A percentile compares a stretch with the other conserved stretches of the same genome.
phyloP scores from a whole-genome alignment of 495 filamentous ascomycete species.

The Gamarada debralockiae region DNA sequence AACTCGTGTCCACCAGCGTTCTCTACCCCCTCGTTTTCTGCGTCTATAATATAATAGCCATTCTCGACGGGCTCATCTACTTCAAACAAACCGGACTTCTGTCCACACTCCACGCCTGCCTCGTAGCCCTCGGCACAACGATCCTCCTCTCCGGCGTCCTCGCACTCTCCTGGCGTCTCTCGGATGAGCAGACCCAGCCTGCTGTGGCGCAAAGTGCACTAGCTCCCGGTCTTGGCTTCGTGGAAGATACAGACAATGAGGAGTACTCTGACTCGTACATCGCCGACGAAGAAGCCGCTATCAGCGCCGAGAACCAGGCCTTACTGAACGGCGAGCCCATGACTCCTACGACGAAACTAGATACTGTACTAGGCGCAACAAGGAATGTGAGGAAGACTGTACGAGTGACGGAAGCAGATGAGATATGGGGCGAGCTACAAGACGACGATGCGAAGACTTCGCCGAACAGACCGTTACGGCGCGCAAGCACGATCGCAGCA shows the following conservation, averaged over 20 bases:
- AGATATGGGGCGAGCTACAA: slow-evolving; percentile 66
- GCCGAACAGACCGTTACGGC: slow-evolving; percentile 20
- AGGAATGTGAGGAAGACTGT: slow-evolving; percentile 32
- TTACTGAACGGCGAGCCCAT: slow-evolving; percentile 44
- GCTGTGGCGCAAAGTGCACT: slow-evolving; percentile 57
- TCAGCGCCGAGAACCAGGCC: slow-evolving; percentile 29
- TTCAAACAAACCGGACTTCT: slow-evolving; percentile 85
- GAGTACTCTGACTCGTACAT: slow-evolving; percentile 39
- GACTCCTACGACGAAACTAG: slow-evolving; percentile 29
- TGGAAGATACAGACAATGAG: slow-evolving; percentile 60
- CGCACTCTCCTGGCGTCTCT: slow-evolving; percentile 89
- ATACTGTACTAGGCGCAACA: slow-evolving; percentile 25
- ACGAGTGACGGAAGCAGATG: slow-evolving; percentile 52
- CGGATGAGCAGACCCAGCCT: slow-evolving; percentile 61
- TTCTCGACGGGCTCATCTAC: slow-evolving; percentile 95
- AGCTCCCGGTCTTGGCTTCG: slow-evolving; percentile 65
- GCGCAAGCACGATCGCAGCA: not conserved
- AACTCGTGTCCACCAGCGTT: slow-evolving; percentile 91
- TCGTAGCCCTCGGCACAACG: slow-evolving; percentile 83
- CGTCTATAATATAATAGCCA: slow-evolving; percentile 99
- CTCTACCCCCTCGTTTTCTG: slow-evolving; percentile 98
- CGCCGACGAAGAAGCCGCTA: slow-evolving; percentile 39
- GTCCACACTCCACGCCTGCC: slow-evolving; percentile 65
- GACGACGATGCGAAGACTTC: slow-evolving; percentile 44
- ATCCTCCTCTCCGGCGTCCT: slow-evolving; percentile 87